phyloP scores from a whole-genome alignment of 768 basidiomycete species.

The Cystobasidium onofrii region DNA sequence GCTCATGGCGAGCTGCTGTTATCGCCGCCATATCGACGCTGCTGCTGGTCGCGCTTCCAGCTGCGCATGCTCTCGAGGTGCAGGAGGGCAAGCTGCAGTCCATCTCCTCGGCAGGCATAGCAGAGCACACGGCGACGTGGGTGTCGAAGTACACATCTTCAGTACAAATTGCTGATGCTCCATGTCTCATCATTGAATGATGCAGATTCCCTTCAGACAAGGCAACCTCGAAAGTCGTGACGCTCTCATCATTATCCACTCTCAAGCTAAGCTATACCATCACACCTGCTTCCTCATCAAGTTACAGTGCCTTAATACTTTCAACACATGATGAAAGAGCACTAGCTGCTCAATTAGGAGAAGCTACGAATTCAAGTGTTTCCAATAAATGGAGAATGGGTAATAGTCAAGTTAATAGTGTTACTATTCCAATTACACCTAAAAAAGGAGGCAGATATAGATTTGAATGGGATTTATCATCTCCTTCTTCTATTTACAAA shows the following conservation, averaged over 20 bases:
- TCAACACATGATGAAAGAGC: neutral
- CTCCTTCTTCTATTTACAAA: neutral
- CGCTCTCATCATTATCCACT: constrained; percentile 7
- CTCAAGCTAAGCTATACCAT: constrained; percentile 17
- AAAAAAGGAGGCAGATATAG: constrained; percentile 30
- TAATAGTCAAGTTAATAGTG: neutral
- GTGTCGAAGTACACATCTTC: neutral
- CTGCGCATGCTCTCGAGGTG: neutral
- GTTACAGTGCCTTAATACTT: constrained; percentile 3
- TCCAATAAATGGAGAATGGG: neutral
- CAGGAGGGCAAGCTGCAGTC: constrained; percentile 29
- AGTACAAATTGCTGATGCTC: neutral
- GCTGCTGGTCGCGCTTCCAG: neutral
- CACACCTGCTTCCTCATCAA: neutral
- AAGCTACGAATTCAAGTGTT: neutral
- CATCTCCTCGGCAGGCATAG: constrained; percentile 22
- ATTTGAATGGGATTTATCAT: constrained; percentile 25
- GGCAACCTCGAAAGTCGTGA: neutral
- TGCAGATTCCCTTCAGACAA: constrained; percentile 19
- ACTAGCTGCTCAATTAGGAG: neutral
- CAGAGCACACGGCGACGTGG: constrained; percentile 12
- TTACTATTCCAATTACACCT: neutral
- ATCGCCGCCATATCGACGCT: neutral
- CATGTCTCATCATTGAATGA: neutral
- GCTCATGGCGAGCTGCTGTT: neutral